phyloP scores from a whole-genome alignment of 1,284 basidiomycete species.

The Cutaneotrichosporon cutaneum region DNA sequence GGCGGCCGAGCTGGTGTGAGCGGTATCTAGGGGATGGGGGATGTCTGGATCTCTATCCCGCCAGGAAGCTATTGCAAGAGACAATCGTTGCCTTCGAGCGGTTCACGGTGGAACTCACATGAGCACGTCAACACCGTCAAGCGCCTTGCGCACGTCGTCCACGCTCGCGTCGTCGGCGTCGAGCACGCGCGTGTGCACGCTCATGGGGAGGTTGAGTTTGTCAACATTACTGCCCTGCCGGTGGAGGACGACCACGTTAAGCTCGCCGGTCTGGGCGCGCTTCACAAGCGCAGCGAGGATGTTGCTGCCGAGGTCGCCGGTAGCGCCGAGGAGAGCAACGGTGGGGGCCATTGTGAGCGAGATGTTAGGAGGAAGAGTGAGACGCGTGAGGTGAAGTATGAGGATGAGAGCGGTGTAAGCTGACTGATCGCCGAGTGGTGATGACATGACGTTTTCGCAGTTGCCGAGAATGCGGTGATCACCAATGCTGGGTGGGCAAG shows the following conservation, averaged over 20 bases:
- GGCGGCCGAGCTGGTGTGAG: slow-evolving; percentile 13
- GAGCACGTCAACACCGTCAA: slow-evolving; percentile 11
- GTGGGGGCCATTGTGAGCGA: slow-evolving; percentile 5
- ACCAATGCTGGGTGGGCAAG: no score
- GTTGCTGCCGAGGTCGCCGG: slow-evolving; percentile 16
- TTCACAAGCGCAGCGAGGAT: slow-evolving; percentile 11
- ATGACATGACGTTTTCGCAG: neutral
- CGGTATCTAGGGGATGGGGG: no score
- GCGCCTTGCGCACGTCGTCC: slow-evolving; percentile 4
- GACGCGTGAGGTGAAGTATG: neutral
- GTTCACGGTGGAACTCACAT: neutral
- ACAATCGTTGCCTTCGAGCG: no score
- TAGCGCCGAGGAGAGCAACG: slow-evolving; percentile 20
- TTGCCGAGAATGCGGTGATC: neutral
- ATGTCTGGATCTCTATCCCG: no score
- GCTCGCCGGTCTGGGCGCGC: slow-evolving; percentile 10
- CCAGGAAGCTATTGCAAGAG: no score
- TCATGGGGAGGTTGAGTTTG: slow-evolving; percentile 14
- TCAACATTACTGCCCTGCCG: slow-evolving; percentile 16
- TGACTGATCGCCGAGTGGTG: neutral
- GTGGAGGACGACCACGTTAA: slow-evolving; percentile 22
- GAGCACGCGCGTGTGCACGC: slow-evolving; percentile 16
- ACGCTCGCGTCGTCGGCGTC: slow-evolving; percentile 9
- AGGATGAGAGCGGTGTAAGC: neutral
- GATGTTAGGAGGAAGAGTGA: neutral